A percentile compares a stretch with the other conserved stretches of the same genome.
Evolutionary conservation across 768 basidiomycete species (phyloP).

Genomic region (Stropharia rugosoannulata): DNA sequence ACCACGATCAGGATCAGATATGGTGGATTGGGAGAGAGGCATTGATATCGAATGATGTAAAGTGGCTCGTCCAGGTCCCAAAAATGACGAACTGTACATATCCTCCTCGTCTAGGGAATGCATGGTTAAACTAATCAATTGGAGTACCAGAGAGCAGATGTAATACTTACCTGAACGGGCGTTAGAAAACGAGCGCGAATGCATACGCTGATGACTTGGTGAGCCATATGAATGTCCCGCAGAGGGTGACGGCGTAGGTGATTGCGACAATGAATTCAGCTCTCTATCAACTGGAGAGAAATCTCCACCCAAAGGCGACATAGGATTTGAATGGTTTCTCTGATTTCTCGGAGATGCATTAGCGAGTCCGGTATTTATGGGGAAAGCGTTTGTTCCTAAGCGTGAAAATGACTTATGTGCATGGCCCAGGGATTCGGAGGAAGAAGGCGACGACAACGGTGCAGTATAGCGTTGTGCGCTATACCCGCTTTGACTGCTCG

Average conservation of each 20-base stretch:
- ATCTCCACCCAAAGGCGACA: slow-evolving; percentile 6
- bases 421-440: slow-evolving; percentile 5
- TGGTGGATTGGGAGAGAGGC: slow-evolving; percentile 3
- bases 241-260: slow-evolving; percentile 10
- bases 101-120: background rate
- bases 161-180: background rate
- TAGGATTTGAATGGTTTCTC: slow-evolving; percentile 3
- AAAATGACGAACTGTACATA: background rate
- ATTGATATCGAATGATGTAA: slow-evolving; percentile 15
- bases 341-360: background rate
- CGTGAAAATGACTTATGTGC: background rate
- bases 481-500: background rate
- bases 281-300: slow-evolving; percentile 7
- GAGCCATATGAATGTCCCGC: background rate
- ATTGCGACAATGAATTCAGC: slow-evolving; percentile 1
- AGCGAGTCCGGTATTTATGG: background rate
- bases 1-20: background rate
- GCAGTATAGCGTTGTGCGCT: background rate
- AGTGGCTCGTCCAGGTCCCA: background rate
- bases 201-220: background rate
- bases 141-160: background rate
- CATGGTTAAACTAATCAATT: background rate
- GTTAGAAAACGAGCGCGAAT: slow-evolving; percentile 12
- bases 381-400: background rate
- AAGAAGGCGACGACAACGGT: slow-evolving; percentile 9